These are phyloP conservation scores for Spinacia oleracea DNA, from an alignment of 179 eudicot genomes.

Conservation along the genomic window DNA sequence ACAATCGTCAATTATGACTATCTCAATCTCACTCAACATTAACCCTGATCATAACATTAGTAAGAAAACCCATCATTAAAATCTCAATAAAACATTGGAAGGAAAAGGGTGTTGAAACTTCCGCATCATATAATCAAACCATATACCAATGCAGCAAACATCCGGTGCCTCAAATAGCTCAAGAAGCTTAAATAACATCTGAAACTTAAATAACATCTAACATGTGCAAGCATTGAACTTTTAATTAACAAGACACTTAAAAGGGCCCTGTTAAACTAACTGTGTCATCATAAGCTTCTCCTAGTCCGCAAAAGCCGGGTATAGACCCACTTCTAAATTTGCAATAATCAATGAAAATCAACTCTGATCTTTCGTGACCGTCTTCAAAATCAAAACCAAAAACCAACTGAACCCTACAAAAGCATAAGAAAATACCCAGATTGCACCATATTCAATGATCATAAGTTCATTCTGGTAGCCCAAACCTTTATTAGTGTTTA, in stretches of 20 bases:
- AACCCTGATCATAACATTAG: conserved; percentile 32
- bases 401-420: neutral
- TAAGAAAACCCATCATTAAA: neutral
- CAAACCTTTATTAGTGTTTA: neutral
- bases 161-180: neutral
- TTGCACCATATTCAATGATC: neutral
- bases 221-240: neutral
- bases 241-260: neutral
- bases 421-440: neutral
- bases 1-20: conserved; percentile 41
- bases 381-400: neutral
- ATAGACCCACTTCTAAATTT: neutral
- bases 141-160: neutral
- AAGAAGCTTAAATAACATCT: conserved; percentile 7
- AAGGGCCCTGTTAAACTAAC: conserved; percentile 8
- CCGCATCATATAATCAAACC: neutral
- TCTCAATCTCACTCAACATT: conserved; percentile 26
- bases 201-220: neutral
- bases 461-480: conserved; percentile 6
- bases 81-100: neutral
- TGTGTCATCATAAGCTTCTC: neutral
- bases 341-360: neutral
- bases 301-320: neutral
- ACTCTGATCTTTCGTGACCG: neutral
- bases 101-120: neutral